Evolutionary conservation across 768 basidiomycete species (phyloP), one percentile per base, ranked within the genome.

Genomic region (Tulasnella sp.): DNA sequence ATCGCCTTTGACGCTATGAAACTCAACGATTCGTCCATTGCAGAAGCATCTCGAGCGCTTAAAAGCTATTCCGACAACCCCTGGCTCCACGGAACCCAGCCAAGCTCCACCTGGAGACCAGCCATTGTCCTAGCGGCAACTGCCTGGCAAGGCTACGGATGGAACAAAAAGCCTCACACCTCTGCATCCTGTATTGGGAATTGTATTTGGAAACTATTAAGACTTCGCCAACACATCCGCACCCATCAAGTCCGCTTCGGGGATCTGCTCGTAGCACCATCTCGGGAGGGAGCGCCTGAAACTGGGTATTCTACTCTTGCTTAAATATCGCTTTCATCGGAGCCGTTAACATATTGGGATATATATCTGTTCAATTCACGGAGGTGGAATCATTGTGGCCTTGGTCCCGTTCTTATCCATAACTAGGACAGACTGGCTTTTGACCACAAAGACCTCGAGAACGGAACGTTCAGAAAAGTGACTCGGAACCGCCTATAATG

Each of bases 11-110:
- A 46, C 15, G 67, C 61, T 55, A 23, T n/a, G 9, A 16, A 20
- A 26, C 26, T 67, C 32, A 77, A 51, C 44, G 26, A 20, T 26
- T 42, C 4, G 2, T 57, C 20, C 61, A 26, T 78, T 29, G 46
- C 79, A 93, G 91, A 95, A 94, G 89, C 94, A 96, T 82, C 86
- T 95, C 40, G 91, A 90, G 84, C 94, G 96, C 82, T 89, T 95
- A 74, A 95, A 93, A 83, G 90, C 91, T 46, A 92, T 95, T 79
- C 92, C 94, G 84, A 90, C 93, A 85, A 88, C 90, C 57, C 85
- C 32, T 78, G 82, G n/a, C n/a, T n/a, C 26, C 80, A 80, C 46
- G 23, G 82, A 82, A 20, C 40, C 80, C 71, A 23, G 72, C 75
- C 44, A 9, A 72, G 92, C 90, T 18, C 88, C 96, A 75, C 89